phyloP scores from a whole-genome alignment of 176 grass and related monocot species.

The Oryza nivara region DNA sequence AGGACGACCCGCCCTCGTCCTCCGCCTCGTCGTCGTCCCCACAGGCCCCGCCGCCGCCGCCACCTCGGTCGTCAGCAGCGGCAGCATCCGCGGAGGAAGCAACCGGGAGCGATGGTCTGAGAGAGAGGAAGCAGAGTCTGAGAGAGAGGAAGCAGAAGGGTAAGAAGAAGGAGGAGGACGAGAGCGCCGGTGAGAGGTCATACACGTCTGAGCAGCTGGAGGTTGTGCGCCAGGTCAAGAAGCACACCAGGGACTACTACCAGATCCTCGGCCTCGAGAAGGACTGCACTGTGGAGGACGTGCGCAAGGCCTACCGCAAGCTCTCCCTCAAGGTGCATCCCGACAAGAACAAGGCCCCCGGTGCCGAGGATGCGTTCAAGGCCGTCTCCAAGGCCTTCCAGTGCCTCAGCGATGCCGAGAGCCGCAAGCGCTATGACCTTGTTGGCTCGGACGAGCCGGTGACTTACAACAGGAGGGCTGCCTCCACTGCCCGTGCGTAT shows the following conservation, averaged over 20 bases:
- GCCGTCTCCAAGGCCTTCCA: constrained; percentile 94
- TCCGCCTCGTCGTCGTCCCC: constrained; percentile 44
- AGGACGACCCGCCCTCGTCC: constrained; percentile 42
- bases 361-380: constrained; percentile 95
- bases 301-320: constrained; percentile 95
- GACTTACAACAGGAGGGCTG: constrained; percentile 52
- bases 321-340: constrained; percentile 97
- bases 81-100: constrained; percentile 6
- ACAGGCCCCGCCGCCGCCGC: not conserved
- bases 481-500: constrained; percentile 44
- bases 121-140: constrained; percentile 51
- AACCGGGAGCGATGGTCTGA: constrained; percentile 35
- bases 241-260: constrained; percentile 85
- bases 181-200: constrained; percentile 35
- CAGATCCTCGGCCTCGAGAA: constrained; percentile 79
- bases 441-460: constrained; percentile 74
- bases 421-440: constrained; percentile 77
- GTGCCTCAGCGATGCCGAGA: constrained; percentile 80
- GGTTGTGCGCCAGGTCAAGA: constrained; percentile 79
- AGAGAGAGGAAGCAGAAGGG: constrained; percentile 55
- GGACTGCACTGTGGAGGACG: constrained; percentile 81
- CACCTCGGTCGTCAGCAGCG: constrained; percentile 2
- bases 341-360: constrained; percentile 91
- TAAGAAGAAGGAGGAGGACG: constrained; percentile 42
- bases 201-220: constrained; percentile 83